phyloP scores from a whole-genome alignment of 306 rosid genomes.

The Rubus parviflorus region DNA sequence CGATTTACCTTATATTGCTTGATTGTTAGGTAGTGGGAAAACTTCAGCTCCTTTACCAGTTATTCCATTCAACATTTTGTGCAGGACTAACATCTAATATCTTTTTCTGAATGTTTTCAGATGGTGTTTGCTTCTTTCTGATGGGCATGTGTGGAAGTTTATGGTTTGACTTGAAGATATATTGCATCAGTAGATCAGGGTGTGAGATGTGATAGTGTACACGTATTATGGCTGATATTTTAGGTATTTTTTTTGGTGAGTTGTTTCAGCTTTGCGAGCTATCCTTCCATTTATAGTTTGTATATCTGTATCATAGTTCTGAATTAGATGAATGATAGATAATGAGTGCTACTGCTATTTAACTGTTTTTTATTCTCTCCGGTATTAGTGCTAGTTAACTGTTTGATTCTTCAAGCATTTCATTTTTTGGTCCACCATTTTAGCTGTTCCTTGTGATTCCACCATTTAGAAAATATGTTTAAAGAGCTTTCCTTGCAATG shows the following conservation, averaged over 20 bases:
- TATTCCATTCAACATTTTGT: neutral
- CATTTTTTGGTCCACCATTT: slow-evolving; percentile 14
- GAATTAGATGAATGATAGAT: slow-evolving; percentile 48
- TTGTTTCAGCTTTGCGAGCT: slow-evolving; percentile 41
- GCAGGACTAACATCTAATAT: slow-evolving; percentile 21
- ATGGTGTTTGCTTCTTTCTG: slow-evolving; percentile 38
- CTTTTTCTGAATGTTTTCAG: slow-evolving; percentile 29
- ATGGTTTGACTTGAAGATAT: slow-evolving; percentile 43
- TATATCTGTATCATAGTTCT: slow-evolving; percentile 51
- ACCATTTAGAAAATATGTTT: neutral
- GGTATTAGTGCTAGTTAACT: neutral
- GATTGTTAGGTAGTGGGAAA: slow-evolving; percentile 49
- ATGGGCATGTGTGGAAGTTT: slow-evolving; percentile 45
- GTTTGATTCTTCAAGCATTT: slow-evolving; percentile 16
- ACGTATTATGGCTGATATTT: slow-evolving; percentile 43
- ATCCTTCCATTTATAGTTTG: slow-evolving; percentile 48
- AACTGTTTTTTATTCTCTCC: neutral
- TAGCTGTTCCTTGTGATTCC: neutral
- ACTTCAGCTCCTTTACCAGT: neutral
- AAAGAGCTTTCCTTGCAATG: neutral
- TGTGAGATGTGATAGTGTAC: slow-evolving; percentile 42
- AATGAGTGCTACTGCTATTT: slow-evolving; percentile 24
- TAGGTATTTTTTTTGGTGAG: slow-evolving; percentile 41
- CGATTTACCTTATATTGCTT: slow-evolving; percentile 26
- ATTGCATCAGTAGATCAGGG: slow-evolving; percentile 38